Evolutionary conservation across 2,329 filamentous ascomycete genomes (phyloP), one percentile per base, ranked within the genome.

Genomic region (Simplicillium sp.): DNA sequence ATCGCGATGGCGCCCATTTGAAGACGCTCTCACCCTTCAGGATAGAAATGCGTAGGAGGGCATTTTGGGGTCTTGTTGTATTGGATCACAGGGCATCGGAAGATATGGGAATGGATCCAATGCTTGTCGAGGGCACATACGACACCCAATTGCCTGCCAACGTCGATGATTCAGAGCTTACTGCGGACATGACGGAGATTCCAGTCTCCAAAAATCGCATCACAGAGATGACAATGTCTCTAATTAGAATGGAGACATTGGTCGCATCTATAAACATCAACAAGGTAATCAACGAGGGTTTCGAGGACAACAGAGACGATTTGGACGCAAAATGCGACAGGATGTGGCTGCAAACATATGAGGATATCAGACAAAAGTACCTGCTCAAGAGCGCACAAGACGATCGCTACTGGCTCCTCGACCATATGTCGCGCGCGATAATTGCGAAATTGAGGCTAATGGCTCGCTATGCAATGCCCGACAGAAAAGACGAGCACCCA

Each of bases 21-120:
- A 16, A 17, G 8, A 13, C 34, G n/a, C 29, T 44, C 13, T 34
- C 42, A 1, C 65, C 69, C 0, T 80, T 74, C 44, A 70, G 78
- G 42, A 62, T 65, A 3, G 71, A 80, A 54, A 67, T 78, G 54
- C 67, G 75, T 15, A 65, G 76, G 4, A 64, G 77, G 1, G 54
- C 80, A 0, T 81, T 75, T 68, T 77, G 73, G 64, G 70, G 77
- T 50, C 64, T 80, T 13, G 55, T 77, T 18, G 64, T 76, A 15
- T 60, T 79, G 2, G 77, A 82, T 46, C 59, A 66, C 29, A 66
- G 68, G 9, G 64, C 67, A 1, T 62, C 71, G 11, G 71, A 75
- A 46, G 62, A 73, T 35, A 64, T 70, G 1, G 73, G 73, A 13
- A 64, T 62, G 3, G 62, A 54, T 18, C 55, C 63, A 9, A 55